Evolutionary conservation across 2,329 filamentous ascomycete genomes (phyloP).

Genomic region (Penicillium crustosum): DNA sequence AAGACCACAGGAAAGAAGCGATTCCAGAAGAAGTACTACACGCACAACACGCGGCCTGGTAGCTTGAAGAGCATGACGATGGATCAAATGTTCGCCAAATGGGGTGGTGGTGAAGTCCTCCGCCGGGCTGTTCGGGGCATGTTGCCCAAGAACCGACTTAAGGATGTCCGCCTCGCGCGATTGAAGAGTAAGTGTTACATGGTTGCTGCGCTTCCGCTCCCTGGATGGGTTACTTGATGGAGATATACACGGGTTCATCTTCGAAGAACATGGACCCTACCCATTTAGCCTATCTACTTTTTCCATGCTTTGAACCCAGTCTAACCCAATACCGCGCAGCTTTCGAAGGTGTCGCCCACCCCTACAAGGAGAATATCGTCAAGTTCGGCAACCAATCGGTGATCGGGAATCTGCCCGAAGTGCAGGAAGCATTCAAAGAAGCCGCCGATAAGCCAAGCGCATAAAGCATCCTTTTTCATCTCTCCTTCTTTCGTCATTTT

Average conservation of each 20-base stretch:
- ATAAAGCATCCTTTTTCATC: constrained; percentile 16
- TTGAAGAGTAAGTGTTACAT: constrained; percentile 64
- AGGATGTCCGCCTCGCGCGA: constrained; percentile 81
- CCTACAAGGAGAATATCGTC: constrained; percentile 85
- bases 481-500: constrained; percentile 13
- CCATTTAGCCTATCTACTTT: not conserved
- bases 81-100: constrained; percentile 92
- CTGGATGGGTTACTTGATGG: not conserved
- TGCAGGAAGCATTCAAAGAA: constrained; percentile 39
- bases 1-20: constrained; percentile 90
- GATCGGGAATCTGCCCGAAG: constrained; percentile 37
- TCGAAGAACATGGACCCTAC: not conserved
- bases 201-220: not conserved
- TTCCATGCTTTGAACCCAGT: not conserved
- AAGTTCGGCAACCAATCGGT: constrained; percentile 62
- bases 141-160: constrained; percentile 92
- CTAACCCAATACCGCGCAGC: constrained; percentile 48
- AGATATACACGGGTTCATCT: not conserved
- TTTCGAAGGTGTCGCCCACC: constrained; percentile 89
- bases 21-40: constrained; percentile 93
- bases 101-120: constrained; percentile 88
- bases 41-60: constrained; percentile 87
- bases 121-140: constrained; percentile 92
- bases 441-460: constrained; percentile 23
- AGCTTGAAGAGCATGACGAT: constrained; percentile 85